A percentile compares a stretch with the other conserved stretches of the same genome.
Evolutionary conservation across 2,329 filamentous ascomycete species (phyloP).

Genomic region (Fusarium gaditjirri): DNA sequence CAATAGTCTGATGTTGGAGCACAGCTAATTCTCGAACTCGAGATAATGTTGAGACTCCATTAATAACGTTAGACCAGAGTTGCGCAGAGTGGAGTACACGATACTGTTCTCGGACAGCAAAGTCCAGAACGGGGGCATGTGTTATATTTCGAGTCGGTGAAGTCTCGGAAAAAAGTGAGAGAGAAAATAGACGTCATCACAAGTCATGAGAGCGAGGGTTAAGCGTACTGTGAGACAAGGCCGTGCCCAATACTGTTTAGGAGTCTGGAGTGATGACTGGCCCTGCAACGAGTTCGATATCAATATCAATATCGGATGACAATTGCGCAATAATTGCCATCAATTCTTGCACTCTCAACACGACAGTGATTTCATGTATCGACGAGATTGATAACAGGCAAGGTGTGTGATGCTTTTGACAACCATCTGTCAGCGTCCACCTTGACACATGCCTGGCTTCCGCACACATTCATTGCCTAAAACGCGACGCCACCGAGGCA

Average conservation of each 20-base stretch:
- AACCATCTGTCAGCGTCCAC: slow-evolving; percentile 24
- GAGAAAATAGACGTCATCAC: slow-evolving; percentile 33
- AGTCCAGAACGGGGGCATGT: slow-evolving; percentile 28
- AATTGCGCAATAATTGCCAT: not conserved
- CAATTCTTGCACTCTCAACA: not conserved
- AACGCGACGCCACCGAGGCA: slow-evolving; percentile 40
- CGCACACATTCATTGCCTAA: slow-evolving; percentile 30
- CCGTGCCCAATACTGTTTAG: slow-evolving; percentile 8
- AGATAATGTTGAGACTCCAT: not conserved
- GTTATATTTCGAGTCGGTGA: slow-evolving; percentile 41
- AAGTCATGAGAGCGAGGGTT: slow-evolving; percentile 14
- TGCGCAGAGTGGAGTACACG: slow-evolving; percentile 11
- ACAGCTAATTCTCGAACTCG: not conserved
- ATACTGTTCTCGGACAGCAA: not conserved
- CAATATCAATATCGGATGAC: not conserved
- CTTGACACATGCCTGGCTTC: slow-evolving; percentile 31
- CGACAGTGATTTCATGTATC: not conserved
- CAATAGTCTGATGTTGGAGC: not conserved
- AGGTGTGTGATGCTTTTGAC: slow-evolving; percentile 17
- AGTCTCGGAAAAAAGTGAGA: slow-evolving; percentile 42
- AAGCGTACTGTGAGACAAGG: slow-evolving; percentile 25
- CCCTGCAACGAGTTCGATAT: not conserved
- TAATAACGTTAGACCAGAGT: not conserved
- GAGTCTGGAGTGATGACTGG: not conserved
- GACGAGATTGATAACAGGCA: slow-evolving; percentile 42